Evolutionary conservation across 2,329 filamentous ascomycete genomes (phyloP).

Genomic region (Trichoderma brevicompactum): DNA sequence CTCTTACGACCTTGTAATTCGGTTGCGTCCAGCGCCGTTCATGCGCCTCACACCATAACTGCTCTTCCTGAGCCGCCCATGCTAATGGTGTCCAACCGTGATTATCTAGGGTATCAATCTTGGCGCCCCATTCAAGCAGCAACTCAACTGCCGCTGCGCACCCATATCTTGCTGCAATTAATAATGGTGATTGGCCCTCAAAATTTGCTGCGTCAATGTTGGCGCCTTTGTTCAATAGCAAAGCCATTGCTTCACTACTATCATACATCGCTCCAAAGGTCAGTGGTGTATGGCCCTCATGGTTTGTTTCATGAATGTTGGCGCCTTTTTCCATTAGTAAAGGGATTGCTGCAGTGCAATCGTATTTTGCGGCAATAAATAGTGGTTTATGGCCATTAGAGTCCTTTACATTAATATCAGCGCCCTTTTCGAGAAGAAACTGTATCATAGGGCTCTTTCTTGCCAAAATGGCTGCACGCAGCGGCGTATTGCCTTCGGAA

Average conservation of each 20-base stretch:
- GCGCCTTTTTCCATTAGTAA: background rate
- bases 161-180: background rate
- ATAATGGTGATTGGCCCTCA: background rate
- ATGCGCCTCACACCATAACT: too few relatives aligned
- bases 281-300: background rate
- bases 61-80: background rate
- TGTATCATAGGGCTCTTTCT: too few relatives aligned
- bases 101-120: background rate
- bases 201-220: background rate
- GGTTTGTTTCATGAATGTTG: background rate
- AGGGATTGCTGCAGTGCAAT: too few relatives aligned
- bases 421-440: too few relatives aligned
- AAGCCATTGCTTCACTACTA: background rate
- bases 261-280: too few relatives aligned
- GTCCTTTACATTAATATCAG: too few relatives aligned
- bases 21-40: too few relatives aligned
- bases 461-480: too few relatives aligned
- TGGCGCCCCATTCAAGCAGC: background rate
- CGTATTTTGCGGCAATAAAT: too few relatives aligned
- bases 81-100: background rate
- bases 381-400: too few relatives aligned
- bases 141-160: background rate
- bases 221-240: background rate
- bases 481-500: too few relatives aligned
- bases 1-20: too few relatives aligned